Base-by-base conservation (phyloP, 73 alveolate species). In the Blepharisma japonicum region DNA sequence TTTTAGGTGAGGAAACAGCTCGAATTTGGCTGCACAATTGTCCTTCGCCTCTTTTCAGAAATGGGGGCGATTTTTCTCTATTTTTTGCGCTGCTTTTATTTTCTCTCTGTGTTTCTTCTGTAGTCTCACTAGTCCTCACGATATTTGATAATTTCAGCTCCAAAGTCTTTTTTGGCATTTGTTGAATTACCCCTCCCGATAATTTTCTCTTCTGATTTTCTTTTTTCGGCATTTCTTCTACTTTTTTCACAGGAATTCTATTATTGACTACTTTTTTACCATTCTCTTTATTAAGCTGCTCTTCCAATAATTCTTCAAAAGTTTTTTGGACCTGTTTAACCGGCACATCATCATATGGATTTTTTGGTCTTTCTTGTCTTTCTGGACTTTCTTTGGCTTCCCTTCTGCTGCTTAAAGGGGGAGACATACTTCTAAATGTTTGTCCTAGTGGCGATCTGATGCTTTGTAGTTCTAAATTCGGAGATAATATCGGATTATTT, bases 321-420 rank as follows among this genome's bases (percentile, higher is more conserved):
- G 18, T 39, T 70, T 70, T 70, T 70, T 70, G 14, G 0, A 47
- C 45, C 27, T 47, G 32, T 47, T 70, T 70, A 14, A 70, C 61
- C 0, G 80, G 80, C 18, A 39, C 45, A 9, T 70, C 80, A 70
- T 70, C 80, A 61, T 61, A 25, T n/a, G 74, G 74, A 61, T 61
- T 61, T 20, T n/a, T 20, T 9, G 14, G 18, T 2, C 74, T 14
- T n/a, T 8, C 14, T n/a, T 11, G 14, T 61, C 74, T 14, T 61
- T 20, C 18, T 18, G 74, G 74, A 3, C 47, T 14, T 9, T 14
- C 46, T 61, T n/a, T 14, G 47, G 38, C 18, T 14, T 18, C 14
- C 42, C 42, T 32, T 32, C 42, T 32, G 42, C 42, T 32, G 42
- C 42, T 32, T 32, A 32, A 32, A 32, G 42, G 42, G 42, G 42